A percentile compares a stretch with the other conserved stretches of the same genome.
These are phyloP conservation scores for Exserohilum rostratum DNA, from an alignment of 2,329 filamentous ascomycete species.

Conservation along the genomic window DNA sequence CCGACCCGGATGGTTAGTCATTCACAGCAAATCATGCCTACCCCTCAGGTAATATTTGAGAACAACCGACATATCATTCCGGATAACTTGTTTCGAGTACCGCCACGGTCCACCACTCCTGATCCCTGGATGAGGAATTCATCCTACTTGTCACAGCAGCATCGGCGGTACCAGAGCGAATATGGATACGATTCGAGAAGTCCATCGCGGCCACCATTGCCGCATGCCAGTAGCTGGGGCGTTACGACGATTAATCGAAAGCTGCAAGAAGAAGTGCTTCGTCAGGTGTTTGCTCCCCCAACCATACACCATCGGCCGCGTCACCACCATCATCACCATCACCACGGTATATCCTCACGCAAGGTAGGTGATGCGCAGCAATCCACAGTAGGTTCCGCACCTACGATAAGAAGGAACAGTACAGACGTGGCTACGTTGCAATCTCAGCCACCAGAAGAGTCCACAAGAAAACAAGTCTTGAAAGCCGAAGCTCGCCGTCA, in stretches of 20 bases:
- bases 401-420: slow-evolving; percentile 47
- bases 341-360: slow-evolving; percentile 66
- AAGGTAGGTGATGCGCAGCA: slow-evolving; percentile 36
- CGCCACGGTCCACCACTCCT: slow-evolving; percentile 52
- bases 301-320: slow-evolving; percentile 81
- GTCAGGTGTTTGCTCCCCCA: slow-evolving; percentile 87
- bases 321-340: slow-evolving; percentile 69
- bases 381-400: slow-evolving; percentile 40
- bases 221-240: slow-evolving; percentile 72
- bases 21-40: slow-evolving; percentile 73
- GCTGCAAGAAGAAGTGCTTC: slow-evolving; percentile 87
- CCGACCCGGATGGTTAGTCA: slow-evolving; percentile 67
- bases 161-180: slow-evolving; percentile 47
- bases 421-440: slow-evolving; percentile 44
- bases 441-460: slow-evolving; percentile 39
- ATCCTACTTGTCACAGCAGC: slow-evolving; percentile 39
- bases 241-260: slow-evolving; percentile 89
- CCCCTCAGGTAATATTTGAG: slow-evolving; percentile 90
- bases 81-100: slow-evolving; percentile 75
- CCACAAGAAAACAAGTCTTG: slow-evolving; percentile 51
- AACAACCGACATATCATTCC: slow-evolving; percentile 95
- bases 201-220: slow-evolving; percentile 51
- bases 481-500: slow-evolving; percentile 50
- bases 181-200: slow-evolving; percentile 31
- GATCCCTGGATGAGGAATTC: slow-evolving; percentile 43